A percentile compares a stretch with the other conserved stretches of the same genome.
Conservation (phyloP, 768 basidiomycete genomes). For the Sporobolomyces roseus region DNA sequence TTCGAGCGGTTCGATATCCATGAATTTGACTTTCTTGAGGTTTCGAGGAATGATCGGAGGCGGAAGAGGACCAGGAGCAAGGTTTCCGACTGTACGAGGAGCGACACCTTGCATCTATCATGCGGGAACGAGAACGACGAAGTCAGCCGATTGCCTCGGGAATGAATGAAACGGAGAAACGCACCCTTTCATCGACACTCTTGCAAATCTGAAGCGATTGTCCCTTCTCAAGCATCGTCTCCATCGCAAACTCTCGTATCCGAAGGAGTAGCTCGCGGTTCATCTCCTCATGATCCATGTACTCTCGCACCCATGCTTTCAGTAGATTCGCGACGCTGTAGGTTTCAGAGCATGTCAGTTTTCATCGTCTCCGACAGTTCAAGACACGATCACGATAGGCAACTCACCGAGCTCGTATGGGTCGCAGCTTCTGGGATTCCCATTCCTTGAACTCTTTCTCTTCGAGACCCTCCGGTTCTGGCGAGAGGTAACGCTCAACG, state of each 20-base stretch:
- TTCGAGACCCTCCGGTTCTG: slow-evolving; percentile 60
- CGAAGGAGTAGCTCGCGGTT: slow-evolving; percentile 74
- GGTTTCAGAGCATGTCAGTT: background rate
- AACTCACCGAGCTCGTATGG: slow-evolving; percentile 76
- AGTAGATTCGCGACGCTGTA: slow-evolving; percentile 81
- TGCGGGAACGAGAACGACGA: background rate
- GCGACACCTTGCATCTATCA: slow-evolving; percentile 32
- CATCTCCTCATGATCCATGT: slow-evolving; percentile 65
- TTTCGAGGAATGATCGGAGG: slow-evolving; percentile 69
- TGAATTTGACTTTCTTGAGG: slow-evolving; percentile 70
- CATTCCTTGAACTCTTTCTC: slow-evolving; percentile 68
- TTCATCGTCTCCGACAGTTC: no score
- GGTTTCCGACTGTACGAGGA: slow-evolving; percentile 30
- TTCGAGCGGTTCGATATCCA: slow-evolving; percentile 83
- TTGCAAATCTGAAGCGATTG: slow-evolving; percentile 43
- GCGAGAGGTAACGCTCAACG: slow-evolving; percentile 71
- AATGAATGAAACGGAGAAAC: background rate
- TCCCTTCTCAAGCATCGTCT: slow-evolving; percentile 36
- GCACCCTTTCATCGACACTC: slow-evolving; percentile 42
- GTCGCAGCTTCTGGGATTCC: slow-evolving; percentile 76
- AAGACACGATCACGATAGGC: slow-evolving; percentile 12
- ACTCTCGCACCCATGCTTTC: slow-evolving; percentile 81
- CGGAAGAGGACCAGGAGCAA: slow-evolving; percentile 56
- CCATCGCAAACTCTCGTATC: slow-evolving; percentile 67
- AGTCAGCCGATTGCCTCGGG: no score